Evolutionary conservation across 805 yeast species (phyloP), one percentile per base, ranked within the genome.

Genomic region (Zygoascus tannicola): DNA sequence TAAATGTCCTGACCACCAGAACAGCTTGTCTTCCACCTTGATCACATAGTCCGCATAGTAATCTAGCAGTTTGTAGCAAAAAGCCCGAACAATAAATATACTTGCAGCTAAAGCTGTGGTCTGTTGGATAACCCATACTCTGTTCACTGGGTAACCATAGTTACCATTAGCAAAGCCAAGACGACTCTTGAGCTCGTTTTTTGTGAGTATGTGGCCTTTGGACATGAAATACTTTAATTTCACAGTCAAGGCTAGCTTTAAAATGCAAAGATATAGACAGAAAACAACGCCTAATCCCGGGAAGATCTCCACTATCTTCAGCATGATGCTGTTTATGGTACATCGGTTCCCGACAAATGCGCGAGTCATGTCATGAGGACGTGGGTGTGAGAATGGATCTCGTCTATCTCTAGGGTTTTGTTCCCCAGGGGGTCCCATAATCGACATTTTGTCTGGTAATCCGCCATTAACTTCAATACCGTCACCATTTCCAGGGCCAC

Each of bases 161-260:
- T 44, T 41, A 4, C 50, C 50, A 32, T 48, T 47, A n/a, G 37
- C 23, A 26, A 41, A 47, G 20, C 49, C 49, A 12, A 30, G 26
- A 18, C 44, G 38, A 23, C 38, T 35, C 14, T 28, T 26, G 32
- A 36, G 15, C 23, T 45, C 41, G 20, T 41, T 32, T 2, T 14
- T 26, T 4, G 21, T 35, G 5, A 32, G 33, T 22, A 32, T 33
- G 18, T 23, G 26, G 5, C 26, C 15, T 30, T 33, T 28, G 38
- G 14, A 18, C 36, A 12, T 15, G 22, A 18, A 28, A 15, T 18
- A 3, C 39, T 41, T 21, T n/a, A 14, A 15, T 12, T 26, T 19
- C 30, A 37, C 5, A n/a, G 5, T n/a, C 23, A 16, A 26, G 15
- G 44, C 49, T 8, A 46, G 28, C 12, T 26, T 32, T 34, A 43